Conservation (phyloP, 495 filamentous ascomycete species). For the Clohesyomyces aquaticus region DNA sequence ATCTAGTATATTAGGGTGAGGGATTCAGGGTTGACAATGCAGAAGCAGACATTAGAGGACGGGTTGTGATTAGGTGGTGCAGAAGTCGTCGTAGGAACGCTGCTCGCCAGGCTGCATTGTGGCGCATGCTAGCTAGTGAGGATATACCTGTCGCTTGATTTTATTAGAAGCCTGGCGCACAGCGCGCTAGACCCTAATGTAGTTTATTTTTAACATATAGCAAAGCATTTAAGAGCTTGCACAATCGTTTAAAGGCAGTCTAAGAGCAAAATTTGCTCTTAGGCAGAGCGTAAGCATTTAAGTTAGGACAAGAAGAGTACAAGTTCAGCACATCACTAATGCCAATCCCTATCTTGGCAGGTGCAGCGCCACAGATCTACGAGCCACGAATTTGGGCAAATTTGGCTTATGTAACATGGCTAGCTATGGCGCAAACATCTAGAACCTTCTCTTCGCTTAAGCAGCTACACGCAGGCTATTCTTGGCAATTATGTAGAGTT, state of each 20-base stretch:
- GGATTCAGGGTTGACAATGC: conserved; percentile 18
- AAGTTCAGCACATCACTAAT: too few species aligned
- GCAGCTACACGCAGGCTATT: too few species aligned
- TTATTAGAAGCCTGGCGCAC: not conserved
- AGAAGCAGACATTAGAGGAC: conserved; percentile 22
- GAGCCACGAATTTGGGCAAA: conserved; percentile 1
- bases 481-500: too few species aligned
- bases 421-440: too few species aligned
- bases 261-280: not conserved
- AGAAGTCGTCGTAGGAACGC: conserved; percentile 11
- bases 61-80: conserved; percentile 3
- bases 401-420: too few species aligned
- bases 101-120: conserved; percentile 31
- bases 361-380: conserved; percentile 12
- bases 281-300: too few species aligned
- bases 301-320: too few species aligned
- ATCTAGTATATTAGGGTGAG: conserved; percentile 14
- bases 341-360: too few species aligned
- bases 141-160: conserved; percentile 1
- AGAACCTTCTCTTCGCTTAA: too few species aligned
- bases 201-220: too few species aligned
- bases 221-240: too few species aligned
- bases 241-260: not conserved
- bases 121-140: conserved; percentile 24
- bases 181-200: too few species aligned